Evolutionary conservation across 768 basidiomycete species (phyloP).

Genomic region (Termitomyces sp.): DNA sequence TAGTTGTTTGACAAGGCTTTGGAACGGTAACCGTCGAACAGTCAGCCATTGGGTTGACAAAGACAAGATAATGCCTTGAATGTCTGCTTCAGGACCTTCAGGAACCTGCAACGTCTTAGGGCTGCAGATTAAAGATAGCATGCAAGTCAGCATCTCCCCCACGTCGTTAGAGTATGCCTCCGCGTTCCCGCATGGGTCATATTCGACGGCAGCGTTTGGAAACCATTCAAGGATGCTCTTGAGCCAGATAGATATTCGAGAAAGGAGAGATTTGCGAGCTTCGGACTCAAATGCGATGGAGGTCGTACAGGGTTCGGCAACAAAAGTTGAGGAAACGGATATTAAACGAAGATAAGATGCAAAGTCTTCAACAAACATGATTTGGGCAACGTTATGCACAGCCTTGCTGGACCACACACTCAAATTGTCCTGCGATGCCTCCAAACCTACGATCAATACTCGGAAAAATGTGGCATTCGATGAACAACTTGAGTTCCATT

Average conservation of each 20-base stretch:
- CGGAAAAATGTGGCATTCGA: conserved; percentile 27
- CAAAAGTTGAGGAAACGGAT: conserved; percentile 22
- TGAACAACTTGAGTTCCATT: conserved; percentile 30
- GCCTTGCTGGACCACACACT: conserved; percentile 42
- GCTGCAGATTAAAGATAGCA: background rate
- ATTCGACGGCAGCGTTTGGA: background rate
- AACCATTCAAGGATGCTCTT: conserved; percentile 1
- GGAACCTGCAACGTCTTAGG: background rate
- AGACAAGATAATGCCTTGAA: conserved; percentile 10
- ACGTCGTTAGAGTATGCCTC: conserved; percentile 2
- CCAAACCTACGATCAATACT: conserved; percentile 28
- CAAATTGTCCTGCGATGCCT: background rate
- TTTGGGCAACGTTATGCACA: conserved; percentile 26
- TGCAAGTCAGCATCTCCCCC: conserved; percentile 1
- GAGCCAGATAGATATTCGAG: conserved; percentile 4
- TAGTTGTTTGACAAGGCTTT: conserved; percentile 19
- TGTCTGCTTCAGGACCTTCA: background rate
- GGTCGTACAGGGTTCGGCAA: background rate
- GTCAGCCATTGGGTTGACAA: conserved; percentile 13
- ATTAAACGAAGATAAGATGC: conserved; percentile 26
- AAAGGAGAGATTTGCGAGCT: background rate
- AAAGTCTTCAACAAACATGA: conserved; percentile 11
- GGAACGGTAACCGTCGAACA: background rate
- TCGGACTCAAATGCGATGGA: background rate
- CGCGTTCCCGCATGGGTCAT: background rate